These are phyloP conservation scores for Thermothielavioides terrestris DNA, from an alignment of 495 filamentous ascomycete genomes.

Conservation along the genomic window DNA sequence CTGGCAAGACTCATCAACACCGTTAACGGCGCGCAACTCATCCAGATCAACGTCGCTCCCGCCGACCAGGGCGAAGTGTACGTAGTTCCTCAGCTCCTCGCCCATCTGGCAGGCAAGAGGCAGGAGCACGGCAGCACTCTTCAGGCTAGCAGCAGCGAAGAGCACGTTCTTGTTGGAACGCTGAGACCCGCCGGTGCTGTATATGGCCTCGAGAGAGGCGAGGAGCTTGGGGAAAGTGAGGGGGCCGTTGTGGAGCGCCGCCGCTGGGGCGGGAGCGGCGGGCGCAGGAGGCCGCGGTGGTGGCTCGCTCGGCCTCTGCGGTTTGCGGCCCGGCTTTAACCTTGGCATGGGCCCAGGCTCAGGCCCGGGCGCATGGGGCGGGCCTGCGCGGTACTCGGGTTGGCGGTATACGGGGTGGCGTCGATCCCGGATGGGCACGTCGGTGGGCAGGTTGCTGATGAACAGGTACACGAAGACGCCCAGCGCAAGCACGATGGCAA, in stretches of 20 bases:
- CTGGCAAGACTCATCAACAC: slow-evolving; percentile 44
- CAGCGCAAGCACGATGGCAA: slow-evolving; percentile 24
- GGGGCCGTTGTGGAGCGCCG: slow-evolving; percentile 31
- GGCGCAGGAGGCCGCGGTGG: not conserved
- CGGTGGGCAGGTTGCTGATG: slow-evolving; percentile 35
- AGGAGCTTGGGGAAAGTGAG: slow-evolving; percentile 31
- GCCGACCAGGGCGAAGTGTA: slow-evolving; percentile 52
- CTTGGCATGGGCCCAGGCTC: slow-evolving; percentile 15
- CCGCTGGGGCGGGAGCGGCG: not conserved
- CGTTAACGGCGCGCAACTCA: slow-evolving; percentile 47
- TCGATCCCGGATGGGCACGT: slow-evolving; percentile 22
- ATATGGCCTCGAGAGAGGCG: slow-evolving; percentile 31
- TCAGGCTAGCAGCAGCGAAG: slow-evolving; percentile 49
- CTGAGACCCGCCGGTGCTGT: slow-evolving; percentile 27
- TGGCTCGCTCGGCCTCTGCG: not conserved
- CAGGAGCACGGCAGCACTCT: slow-evolving; percentile 47
- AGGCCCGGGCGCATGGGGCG: too few relatives aligned
- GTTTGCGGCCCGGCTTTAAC: slow-evolving; percentile 12
- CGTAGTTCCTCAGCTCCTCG: slow-evolving; percentile 44
- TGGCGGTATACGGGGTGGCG: slow-evolving; percentile 23
- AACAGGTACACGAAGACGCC: slow-evolving; percentile 34
- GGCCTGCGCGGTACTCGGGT: slow-evolving; percentile 12
- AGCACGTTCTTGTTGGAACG: slow-evolving; percentile 46
- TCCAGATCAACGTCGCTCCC: slow-evolving; percentile 44
- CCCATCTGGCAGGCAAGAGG: slow-evolving; percentile 57